Base-by-base conservation (phyloP, 1,284 basidiomycete genomes). In the Coriolopsis trogii region DNA sequence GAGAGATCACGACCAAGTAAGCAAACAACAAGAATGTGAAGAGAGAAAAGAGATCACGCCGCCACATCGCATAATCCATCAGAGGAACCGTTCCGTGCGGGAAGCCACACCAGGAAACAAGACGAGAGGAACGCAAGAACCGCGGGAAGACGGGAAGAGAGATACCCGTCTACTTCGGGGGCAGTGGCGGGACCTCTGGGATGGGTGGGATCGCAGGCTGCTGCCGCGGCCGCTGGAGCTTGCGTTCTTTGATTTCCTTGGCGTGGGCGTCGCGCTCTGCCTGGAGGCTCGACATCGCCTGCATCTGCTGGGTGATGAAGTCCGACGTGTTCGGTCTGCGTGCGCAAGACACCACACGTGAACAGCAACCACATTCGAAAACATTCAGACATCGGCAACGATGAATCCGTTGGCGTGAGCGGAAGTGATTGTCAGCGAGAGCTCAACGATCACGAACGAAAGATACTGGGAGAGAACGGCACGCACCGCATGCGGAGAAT, bases 401-500 rank as follows among this genome's bases (percentile, higher is more conserved):
- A n/a, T n/a, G n/a, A n/a, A n/a, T n/a, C n/a, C n/a, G n/a, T n/a
- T n/a, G n/a, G n/a, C n/a, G n/a, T n/a, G 29, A 51, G 7, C 41
- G 36, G 16, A 43, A 15, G 38, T 30, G 20, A 59, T 20, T 4
- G 49, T 41, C 23, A 40, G 20, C 20, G 8, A 5, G 21, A 28
- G 37, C n/a, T 5, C 16, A 4, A n/a, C 8, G 18, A 36, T 26
- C 18, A 23, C 36, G 15, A 29, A 29, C 16, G 23, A 26, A 3
- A 33, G 15, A 24, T 16, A 21, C 2, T n/a, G 43, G n/a, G 8
- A 28, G 16, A 18, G 10, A 44, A 20, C 23, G 18, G 31, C 29
- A 73, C 84, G 42, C 63, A 93, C 93, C 93, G 80, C 93, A 98
- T 96, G 28, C 95, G 81, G 41, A 98, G 75, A 61, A 98, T 95